Conservation (phyloP, 371 early-diverging fungal species). For the Polyrhizophydium stewartii region DNA sequence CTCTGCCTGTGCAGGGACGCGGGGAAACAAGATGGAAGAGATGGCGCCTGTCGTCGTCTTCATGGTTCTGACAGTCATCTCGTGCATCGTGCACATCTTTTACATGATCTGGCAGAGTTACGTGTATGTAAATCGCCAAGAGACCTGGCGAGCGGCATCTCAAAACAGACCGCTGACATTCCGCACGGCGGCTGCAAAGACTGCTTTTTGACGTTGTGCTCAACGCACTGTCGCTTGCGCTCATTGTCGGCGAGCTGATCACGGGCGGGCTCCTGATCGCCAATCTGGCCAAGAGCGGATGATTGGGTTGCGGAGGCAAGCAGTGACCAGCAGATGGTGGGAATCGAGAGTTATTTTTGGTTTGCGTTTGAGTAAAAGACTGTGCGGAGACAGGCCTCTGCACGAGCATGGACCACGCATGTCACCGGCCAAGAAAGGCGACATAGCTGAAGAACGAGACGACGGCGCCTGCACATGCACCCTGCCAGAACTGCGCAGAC, state of each 20-base stretch:
- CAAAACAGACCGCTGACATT: background rate
- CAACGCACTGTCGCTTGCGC: background rate
- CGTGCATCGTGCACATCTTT: conserved; percentile 16
- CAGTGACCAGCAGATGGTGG: too few species aligned
- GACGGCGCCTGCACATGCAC: background rate
- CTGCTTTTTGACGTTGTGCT: conserved; percentile 6
- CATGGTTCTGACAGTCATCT: conserved; percentile 12
- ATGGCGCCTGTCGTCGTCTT: conserved; percentile 11
- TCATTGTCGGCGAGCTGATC: conserved; percentile 6
- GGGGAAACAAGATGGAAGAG: conserved; percentile 28
- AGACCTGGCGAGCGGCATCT: too few species aligned
- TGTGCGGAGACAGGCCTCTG: too few species aligned
- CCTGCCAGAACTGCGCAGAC: background rate
- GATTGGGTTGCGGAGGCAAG: too few species aligned
- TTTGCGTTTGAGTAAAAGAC: too few species aligned
- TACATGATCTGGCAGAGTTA: conserved; percentile 28
- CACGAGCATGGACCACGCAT: too few species aligned
- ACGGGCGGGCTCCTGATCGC: background rate
- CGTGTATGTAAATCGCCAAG: conserved; percentile 20
- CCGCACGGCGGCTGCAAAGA: background rate
- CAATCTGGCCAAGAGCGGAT: background rate
- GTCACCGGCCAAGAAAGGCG: background rate
- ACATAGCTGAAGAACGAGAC: background rate
- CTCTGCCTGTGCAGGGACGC: conserved; percentile 5
- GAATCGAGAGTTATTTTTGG: too few species aligned